Conservation (phyloP, 1,139 yeast species). For the Suhomyces wounanorum region DNA sequence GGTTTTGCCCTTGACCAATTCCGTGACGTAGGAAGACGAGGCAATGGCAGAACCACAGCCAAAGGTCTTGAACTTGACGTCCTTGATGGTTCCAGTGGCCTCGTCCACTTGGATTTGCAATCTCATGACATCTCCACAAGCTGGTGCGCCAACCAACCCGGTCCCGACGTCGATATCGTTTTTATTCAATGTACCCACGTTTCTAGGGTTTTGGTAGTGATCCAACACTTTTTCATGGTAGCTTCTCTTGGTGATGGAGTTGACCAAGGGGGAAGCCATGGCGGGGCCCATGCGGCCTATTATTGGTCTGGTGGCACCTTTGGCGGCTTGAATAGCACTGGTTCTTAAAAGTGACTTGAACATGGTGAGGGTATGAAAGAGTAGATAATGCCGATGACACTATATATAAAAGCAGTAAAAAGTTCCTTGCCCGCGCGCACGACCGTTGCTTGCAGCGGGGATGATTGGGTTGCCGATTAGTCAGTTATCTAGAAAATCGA, state of each 20-base stretch:
- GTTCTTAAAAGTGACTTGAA: slow-evolving; percentile 11
- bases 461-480: slow-evolving; percentile 6
- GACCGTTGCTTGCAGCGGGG: slow-evolving; percentile 10
- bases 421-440: slow-evolving; percentile 4
- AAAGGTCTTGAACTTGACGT: slow-evolving; percentile 96
- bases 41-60: slow-evolving; percentile 99
- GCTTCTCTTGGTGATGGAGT: slow-evolving; percentile 22
- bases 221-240: slow-evolving; percentile 82
- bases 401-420: slow-evolving; percentile 1
- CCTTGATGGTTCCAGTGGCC: slow-evolving; percentile 84
- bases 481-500: slow-evolving; percentile 6
- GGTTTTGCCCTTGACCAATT: slow-evolving; percentile 91
- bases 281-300: slow-evolving; percentile 12
- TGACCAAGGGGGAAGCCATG: slow-evolving; percentile 2
- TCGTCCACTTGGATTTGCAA: slow-evolving; percentile 92
- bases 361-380: slow-evolving; percentile 3
- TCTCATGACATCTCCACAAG: slow-evolving; percentile 99
- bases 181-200: slow-evolving; percentile 91
- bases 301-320: slow-evolving; percentile 14
- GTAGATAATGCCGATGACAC: slow-evolving; percentile 1
- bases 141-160: slow-evolving; percentile 97
- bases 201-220: slow-evolving; percentile 95
- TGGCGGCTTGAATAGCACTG: slow-evolving; percentile 11
- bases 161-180: slow-evolving; percentile 83
- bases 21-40: slow-evolving; percentile 91